Conservation (phyloP, 2,329 filamentous ascomycete genomes). For the Phialophora macrospora region DNA sequence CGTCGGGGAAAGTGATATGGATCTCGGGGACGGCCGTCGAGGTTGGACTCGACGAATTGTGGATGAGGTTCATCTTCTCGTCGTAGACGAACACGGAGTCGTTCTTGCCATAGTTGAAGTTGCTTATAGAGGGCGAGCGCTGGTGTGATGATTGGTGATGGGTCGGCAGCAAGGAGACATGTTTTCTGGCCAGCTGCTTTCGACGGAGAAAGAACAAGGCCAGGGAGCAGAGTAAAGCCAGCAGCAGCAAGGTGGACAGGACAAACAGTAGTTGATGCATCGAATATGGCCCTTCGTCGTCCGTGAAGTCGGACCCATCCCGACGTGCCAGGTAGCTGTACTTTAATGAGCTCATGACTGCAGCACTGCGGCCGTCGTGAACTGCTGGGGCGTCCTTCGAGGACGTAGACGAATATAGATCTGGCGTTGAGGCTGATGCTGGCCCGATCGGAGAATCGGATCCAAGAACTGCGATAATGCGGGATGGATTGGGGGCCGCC, state of each 20-base stretch:
- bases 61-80: conserved; percentile 77
- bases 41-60: conserved; percentile 75
- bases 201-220: conserved; percentile 75
- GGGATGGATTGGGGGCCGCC: conserved; percentile 22
- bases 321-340: conserved; percentile 20
- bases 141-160: conserved; percentile 65
- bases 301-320: conserved; percentile 41
- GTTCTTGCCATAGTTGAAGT: conserved; percentile 59
- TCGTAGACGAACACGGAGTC: conserved; percentile 77
- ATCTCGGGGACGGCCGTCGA: conserved; percentile 91
- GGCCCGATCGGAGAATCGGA: conserved; percentile 29
- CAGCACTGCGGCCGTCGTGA: conserved; percentile 18
- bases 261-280: conserved; percentile 79
- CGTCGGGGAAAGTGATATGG: conserved; percentile 96
- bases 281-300: conserved; percentile 57
- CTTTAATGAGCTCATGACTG: conserved; percentile 31
- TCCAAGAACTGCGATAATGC: conserved; percentile 20
- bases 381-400: conserved; percentile 26
- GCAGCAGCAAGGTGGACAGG: conserved; percentile 76
- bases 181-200: conserved; percentile 59
- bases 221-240: conserved; percentile 70
- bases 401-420: conserved; percentile 35
- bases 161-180: conserved; percentile 66
- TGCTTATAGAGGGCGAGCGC: conserved; percentile 63
- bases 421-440: conserved; percentile 28